These are phyloP conservation scores for Ophidiomyces ophidiicola DNA, from an alignment of 2,329 filamentous ascomycete species.

Conservation along the genomic window DNA sequence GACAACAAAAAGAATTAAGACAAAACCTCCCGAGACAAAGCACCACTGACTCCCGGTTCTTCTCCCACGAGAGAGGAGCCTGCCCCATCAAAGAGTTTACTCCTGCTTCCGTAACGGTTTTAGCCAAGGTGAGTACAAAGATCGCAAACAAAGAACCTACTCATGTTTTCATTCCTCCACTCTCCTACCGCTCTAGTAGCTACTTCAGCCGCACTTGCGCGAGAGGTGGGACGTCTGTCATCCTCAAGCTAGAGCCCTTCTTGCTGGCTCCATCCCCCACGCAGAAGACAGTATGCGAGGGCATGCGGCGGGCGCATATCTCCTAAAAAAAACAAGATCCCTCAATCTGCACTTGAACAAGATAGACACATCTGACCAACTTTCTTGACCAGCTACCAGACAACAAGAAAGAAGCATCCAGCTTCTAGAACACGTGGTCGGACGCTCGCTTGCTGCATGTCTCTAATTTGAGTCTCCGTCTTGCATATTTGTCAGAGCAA, in stretches of 20 bases:
- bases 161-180: not conserved
- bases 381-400: too few relatives aligned
- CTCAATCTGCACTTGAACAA: not conserved
- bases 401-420: too few relatives aligned
- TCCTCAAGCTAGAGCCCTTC: not conserved
- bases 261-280: too few relatives aligned
- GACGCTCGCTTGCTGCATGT: conserved; percentile 8
- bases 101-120: conserved; percentile 7
- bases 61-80: not conserved
- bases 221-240: not conserved
- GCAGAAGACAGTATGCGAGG: too few relatives aligned
- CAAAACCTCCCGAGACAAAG: conserved; percentile 3
- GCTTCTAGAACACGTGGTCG: not conserved
- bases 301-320: too few relatives aligned
- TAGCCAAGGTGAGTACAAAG: conserved; percentile 8
- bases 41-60: not conserved
- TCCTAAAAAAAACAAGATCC: conserved; percentile 7
- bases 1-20: not conserved
- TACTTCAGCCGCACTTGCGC: not conserved
- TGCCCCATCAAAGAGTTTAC: conserved; percentile 2
- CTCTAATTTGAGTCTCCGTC: conserved; percentile 1
- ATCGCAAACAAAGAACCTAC: conserved; percentile 3
- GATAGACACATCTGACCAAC: too few relatives aligned
- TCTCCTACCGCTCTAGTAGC: not conserved
- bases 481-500: conserved; percentile 1